Percentiles rank a stretch among this genome's conserved stretches.
phyloP scores from a whole-genome alignment of 352 stramenopile genomes.

The Globisporangium yorkense region DNA sequence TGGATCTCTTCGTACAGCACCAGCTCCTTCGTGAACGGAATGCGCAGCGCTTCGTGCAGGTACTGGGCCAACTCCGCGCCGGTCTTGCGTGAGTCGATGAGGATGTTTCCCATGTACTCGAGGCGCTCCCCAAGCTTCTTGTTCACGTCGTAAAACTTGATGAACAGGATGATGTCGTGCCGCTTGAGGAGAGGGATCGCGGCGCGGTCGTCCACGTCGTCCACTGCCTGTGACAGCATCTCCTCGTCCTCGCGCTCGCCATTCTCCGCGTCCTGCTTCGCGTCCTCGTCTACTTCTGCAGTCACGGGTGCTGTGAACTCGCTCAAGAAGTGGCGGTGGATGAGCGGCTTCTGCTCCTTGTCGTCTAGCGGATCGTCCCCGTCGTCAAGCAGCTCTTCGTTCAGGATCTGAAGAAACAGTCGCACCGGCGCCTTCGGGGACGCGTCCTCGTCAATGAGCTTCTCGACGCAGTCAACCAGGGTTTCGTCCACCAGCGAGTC shows the following conservation, averaged over 20 bases:
- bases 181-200: slow-evolving; percentile 9
- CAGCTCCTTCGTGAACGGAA: slow-evolving; percentile 44
- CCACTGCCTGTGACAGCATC: background rate
- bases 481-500: slow-evolving; percentile 49
- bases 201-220: slow-evolving; percentile 12
- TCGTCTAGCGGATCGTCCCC: background rate
- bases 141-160: slow-evolving; percentile 80
- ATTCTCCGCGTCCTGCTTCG: slow-evolving; percentile 3
- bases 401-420: slow-evolving; percentile 69
- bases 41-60: slow-evolving; percentile 48
- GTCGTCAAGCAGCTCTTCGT: slow-evolving; percentile 2
- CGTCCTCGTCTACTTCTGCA: slow-evolving; percentile 13
- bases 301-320: slow-evolving; percentile 44
- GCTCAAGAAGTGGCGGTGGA: slow-evolving; percentile 53
- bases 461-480: slow-evolving; percentile 40
- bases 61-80: slow-evolving; percentile 40
- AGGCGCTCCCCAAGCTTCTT: slow-evolving; percentile 57
- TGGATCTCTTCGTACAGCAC: slow-evolving; percentile 78
- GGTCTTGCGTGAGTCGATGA: slow-evolving; percentile 60
- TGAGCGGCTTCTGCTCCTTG: slow-evolving; percentile 7
- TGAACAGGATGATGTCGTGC: slow-evolving; percentile 71
- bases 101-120: slow-evolving; percentile 73
- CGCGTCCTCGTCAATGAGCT: slow-evolving; percentile 68
- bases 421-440: slow-evolving; percentile 59
- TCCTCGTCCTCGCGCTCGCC: slow-evolving; percentile 6